Evolutionary conservation across 2,329 filamentous ascomycete species (phyloP), one percentile per base, ranked within the genome.

Genomic region (Sclerotinia minor): DNA sequence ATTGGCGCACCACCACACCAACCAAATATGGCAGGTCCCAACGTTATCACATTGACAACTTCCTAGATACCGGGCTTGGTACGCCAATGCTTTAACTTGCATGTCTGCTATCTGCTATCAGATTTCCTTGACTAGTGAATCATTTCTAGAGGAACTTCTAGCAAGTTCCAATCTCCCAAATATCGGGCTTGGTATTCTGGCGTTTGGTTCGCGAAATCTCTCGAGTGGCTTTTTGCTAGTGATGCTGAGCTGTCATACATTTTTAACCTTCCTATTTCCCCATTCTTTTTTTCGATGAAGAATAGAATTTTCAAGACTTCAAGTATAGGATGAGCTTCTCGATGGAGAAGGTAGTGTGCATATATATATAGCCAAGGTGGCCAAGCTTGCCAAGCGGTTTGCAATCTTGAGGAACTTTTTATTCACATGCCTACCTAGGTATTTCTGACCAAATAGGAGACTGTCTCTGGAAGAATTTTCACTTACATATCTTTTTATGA

Each of bases 1-100:
- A 32, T 61, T 61, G 58, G 58, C 58, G 21, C 38, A 15, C 59
- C 59, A 61, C 29, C 58, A 8, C 38, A 15, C 59, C 59, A 61
- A 50, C 45, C 29, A 6, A 26, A 61, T 50, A 5, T 26, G 59
- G 59, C 29, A 61, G 59, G 45, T 50, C 45, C 4, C 29, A 50
- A 50, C 29, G 44, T 61, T 61, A 61, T 50, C 59, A 9, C n/a
- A 21, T 21, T 49, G 29, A 13, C 41, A 38, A 35, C 41, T 58
- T 57, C 38, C 63, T 49, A 3, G 4, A n/a, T 35, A 24, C 63
- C 41, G 52, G 52, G 63, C 63, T 55, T 55, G 50, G 50, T 55
- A 32, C 21, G 53, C 29, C 13, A 5, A 5, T 19, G n/a, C 21
- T 19, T 35, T 3, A 5, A 38, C n/a, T 38, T 38, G 21, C 41